Base-by-base conservation (phyloP, 2,329 filamentous ascomycete genomes). In the Diaporthe sp. region DNA sequence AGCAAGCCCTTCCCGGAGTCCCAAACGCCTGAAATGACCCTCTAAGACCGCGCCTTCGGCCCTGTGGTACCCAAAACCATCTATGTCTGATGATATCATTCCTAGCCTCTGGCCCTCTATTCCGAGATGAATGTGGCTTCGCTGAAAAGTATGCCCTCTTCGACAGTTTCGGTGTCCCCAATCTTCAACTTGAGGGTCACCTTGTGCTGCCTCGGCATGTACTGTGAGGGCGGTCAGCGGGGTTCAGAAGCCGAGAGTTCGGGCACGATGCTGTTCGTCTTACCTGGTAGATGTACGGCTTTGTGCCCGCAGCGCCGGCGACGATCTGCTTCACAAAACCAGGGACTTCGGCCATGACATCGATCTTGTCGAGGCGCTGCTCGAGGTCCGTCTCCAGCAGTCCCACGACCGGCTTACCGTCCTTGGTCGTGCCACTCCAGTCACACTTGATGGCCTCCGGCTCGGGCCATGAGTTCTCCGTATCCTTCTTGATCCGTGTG, bases 231-330 rank as follows among this genome's bases (percentile, higher is more conserved):
- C 60, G 73, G 76, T 83, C 80, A 84, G 81, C 44, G 49, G 15
- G 31, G 20, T n/a, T 47, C 15, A 67, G 53, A 44, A 63, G 13
- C 22, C 39, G 12, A 57, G 22, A 13, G 8, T 7, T 42, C n/a
- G 39, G 51, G 4, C n/a, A 39, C 34, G 25, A 44, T 7, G n/a
- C n/a, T 22, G 13, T 15, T 34, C 0, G 22, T 47, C 89, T 79
- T 85, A 96, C 95, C 90, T 98, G 97, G 86, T 98, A 99, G 81
- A 99, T 98, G 85, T 98, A 99, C 7, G 97, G 97, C 88, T 95
- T 97, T 39, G 97, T 98, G 77, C 97, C 97, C 4, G 93, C 95
- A 17, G 96, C 95, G 78, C 91, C 93, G 58, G 94, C 94, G 37
- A 98, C 95, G 82, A 99, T 95, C 80, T 92, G 92, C 91, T 99